A percentile compares a stretch with the other conserved stretches of the same genome.
These are phyloP conservation scores for Cladosporium phlei DNA, from an alignment of 2,329 filamentous ascomycete genomes.

Conservation along the genomic window DNA sequence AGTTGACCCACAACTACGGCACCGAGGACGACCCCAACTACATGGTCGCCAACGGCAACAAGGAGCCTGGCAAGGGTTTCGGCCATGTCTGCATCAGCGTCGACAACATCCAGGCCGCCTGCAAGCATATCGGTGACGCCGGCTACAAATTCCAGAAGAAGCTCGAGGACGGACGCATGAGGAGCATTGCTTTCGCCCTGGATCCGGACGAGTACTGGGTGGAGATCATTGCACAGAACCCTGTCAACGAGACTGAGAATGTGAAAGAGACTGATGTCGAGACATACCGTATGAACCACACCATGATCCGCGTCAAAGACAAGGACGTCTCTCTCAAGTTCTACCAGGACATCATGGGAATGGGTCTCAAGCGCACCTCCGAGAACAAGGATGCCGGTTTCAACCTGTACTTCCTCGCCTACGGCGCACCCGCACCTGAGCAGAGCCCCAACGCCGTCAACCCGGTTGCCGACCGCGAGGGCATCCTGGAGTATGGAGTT, in stretches of 20 bases:
- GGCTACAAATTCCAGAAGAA: constrained; percentile 96
- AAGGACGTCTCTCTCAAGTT: constrained; percentile 44
- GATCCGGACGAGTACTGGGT: constrained; percentile 55
- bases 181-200: constrained; percentile 80
- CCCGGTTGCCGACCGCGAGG: constrained; percentile 65
- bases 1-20: constrained; percentile 80
- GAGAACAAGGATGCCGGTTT: constrained; percentile 70
- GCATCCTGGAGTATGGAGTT: constrained; percentile 83
- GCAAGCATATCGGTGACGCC: constrained; percentile 80
- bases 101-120: constrained; percentile 74
- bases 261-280: constrained; percentile 66
- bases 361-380: constrained; percentile 69
- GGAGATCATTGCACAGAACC: constrained; percentile 71
- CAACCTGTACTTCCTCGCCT: constrained; percentile 90
- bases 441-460: constrained; percentile 53
- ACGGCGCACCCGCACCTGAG: constrained; percentile 48
- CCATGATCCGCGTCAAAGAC: constrained; percentile 88
- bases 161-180: constrained; percentile 81
- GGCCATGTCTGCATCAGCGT: constrained; percentile 76
- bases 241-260: constrained; percentile 65
- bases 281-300: constrained; percentile 80
- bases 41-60: constrained; percentile 81
- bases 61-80: constrained; percentile 76
- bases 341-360: constrained; percentile 75
- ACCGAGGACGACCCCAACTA: constrained; percentile 80